Conservation (phyloP, 177 flowering plant species). For the Vitis hybrid region DNA sequence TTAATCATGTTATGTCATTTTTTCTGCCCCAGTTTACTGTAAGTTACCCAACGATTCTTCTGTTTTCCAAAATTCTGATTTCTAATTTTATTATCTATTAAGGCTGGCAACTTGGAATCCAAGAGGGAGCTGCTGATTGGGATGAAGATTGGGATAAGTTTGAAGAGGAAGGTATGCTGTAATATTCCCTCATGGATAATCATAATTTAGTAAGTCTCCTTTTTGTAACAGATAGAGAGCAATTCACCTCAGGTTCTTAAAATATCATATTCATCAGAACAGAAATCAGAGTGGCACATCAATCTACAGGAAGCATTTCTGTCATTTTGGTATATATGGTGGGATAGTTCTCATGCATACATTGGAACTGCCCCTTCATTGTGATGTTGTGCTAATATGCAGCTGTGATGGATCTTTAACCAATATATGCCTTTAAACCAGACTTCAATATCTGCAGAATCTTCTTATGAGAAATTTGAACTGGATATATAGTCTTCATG, state of each 20-base stretch:
- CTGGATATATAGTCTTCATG: neutral
- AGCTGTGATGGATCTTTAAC: too few species aligned
- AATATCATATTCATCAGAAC: neutral
- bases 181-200: neutral
- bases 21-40: neutral
- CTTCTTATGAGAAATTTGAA: neutral
- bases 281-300: neutral
- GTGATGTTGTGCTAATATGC: neutral
- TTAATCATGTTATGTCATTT: too few species aligned
- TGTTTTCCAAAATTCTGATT: neutral
- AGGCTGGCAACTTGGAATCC: conserved; percentile 92
- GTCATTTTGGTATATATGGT: neutral
- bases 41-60: neutral
- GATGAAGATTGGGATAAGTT: conserved; percentile 98
- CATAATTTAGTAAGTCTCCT: neutral
- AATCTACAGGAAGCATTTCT: neutral
- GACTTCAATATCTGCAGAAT: too few species aligned
- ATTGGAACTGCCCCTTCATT: neutral
- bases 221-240: neutral
- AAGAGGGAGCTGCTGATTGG: conserved; percentile 90
- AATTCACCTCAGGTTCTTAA: neutral
- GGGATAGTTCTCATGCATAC: neutral
- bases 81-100: conserved; percentile 7
- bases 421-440: too few species aligned
- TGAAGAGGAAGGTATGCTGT: conserved; percentile 82